These are phyloP conservation scores for Forsythia viridissima DNA, from an alignment of 257 asterid species.

Conservation along the genomic window DNA sequence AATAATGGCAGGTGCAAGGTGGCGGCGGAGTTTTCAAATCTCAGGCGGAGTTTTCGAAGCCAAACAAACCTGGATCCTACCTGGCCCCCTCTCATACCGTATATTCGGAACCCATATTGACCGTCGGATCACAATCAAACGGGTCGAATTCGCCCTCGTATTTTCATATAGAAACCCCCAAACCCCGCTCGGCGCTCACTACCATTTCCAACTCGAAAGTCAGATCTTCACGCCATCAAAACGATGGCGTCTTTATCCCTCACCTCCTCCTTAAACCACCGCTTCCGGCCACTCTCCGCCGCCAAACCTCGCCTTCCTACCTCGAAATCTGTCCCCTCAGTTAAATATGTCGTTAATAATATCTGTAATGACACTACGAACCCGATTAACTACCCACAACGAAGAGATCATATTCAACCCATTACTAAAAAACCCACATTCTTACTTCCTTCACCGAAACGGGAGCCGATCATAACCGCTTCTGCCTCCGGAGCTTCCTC, in stretches of 20 bases:
- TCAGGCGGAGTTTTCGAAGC: constrained; percentile 8
- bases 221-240: constrained; percentile 16
- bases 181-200: neutral
- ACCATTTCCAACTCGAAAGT: neutral
- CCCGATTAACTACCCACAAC: constrained; percentile 6
- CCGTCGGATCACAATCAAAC: constrained; percentile 15
- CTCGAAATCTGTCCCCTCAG: neutral
- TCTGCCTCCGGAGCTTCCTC: constrained; percentile 29
- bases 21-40: constrained; percentile 26
- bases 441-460: constrained; percentile 21
- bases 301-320: neutral
- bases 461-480: constrained; percentile 28
- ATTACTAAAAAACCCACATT: constrained; percentile 17
- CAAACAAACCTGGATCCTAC: neutral
- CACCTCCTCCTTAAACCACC: constrained; percentile 39
- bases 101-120: constrained; percentile 23
- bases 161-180: neutral
- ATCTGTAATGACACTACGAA: constrained; percentile 8
- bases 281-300: constrained; percentile 31
- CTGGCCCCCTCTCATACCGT: constrained; percentile 15
- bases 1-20: neutral
- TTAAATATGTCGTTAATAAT: constrained; percentile 6
- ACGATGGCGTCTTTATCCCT: constrained; percentile 43
- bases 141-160: neutral
- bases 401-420: constrained; percentile 22